Base-by-base conservation (phyloP, 2,329 filamentous ascomycete genomes). In the Aspergillus sp. region DNA sequence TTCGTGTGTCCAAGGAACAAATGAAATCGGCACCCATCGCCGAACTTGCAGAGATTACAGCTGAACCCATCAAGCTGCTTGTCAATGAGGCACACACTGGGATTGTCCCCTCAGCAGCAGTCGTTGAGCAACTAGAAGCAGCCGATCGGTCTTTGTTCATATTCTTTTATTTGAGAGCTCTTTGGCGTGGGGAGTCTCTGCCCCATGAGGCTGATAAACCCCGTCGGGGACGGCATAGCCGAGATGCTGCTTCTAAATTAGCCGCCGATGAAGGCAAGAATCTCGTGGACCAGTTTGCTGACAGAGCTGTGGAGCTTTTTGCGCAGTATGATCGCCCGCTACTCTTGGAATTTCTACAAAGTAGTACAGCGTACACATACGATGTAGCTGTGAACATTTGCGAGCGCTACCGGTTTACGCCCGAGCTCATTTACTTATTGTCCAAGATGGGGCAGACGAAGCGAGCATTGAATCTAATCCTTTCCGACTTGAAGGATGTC, bases 381-480 rank as follows among this genome's bases (percentile, higher is more conserved):
- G 92, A 95, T 70, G 89, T 68, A 22, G 81, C 81, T 79, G 75
- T 91, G 79, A 65, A 85, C 81, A 84, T 96, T 70, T 99, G 95
- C 72, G 93, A 98, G 76, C 80, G 83, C 15, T 85, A 87, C 67
- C 88, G 90, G 67, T 98, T 91, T 76, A 91, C 96, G 52, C 91
- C 92, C 43, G 95, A 99, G 74, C 85, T 98, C n/a, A 94, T 99
- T 15, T 95, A 95, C 72, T 86, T 99, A 1, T 90, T 98, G 70
- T 96, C 93, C 63, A 97, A 97, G 75, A 98, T 93, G 0, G 95
- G 95, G 0, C 89, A 97, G 76, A 95, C 92, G 69, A 96, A 97
- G 76, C 88, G 91, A 13, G 96, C 96, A 0, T 82, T 99, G 3
- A 93, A 90, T 70, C 85, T 99, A 55, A 98, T 99, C 72, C 96